A percentile compares a stretch with the other conserved stretches of the same genome.
phyloP scores from a whole-genome alignment of 176 grass and related monocot genomes.

The Lolium multiflorum region DNA sequence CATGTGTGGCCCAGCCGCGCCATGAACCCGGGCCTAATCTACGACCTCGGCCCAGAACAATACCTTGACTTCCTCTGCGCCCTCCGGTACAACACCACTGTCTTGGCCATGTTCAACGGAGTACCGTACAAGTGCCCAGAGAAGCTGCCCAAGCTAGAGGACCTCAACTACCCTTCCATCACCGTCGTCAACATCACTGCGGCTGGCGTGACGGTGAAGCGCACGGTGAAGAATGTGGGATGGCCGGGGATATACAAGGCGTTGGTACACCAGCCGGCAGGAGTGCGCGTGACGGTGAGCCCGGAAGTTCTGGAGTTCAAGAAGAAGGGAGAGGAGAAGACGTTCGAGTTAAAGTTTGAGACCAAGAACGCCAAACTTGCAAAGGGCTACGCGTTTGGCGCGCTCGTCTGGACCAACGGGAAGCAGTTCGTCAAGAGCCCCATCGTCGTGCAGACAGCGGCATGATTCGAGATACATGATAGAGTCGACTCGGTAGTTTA shows the following conservation, averaged over 20 bases:
- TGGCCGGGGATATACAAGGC: constrained; percentile 49
- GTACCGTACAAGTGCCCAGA: constrained; percentile 56
- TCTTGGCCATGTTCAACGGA: constrained; percentile 50
- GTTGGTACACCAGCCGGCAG: constrained; percentile 42
- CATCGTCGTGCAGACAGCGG: constrained; percentile 45
- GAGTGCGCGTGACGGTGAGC: constrained; percentile 50
- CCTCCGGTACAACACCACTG: constrained; percentile 57
- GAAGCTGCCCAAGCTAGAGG: constrained; percentile 17
- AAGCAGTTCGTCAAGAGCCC: constrained; percentile 60
- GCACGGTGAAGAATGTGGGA: constrained; percentile 76
- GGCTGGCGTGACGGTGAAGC: constrained; percentile 31
- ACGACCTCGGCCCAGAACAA: constrained; percentile 59
- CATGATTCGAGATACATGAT: background rate
- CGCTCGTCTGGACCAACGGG: constrained; percentile 68
- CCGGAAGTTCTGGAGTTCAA: constrained; percentile 44
- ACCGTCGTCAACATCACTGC: constrained; percentile 48
- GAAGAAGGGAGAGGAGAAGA: constrained; percentile 68
- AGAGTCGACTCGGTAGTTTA: no score
- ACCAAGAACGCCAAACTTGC: constrained; percentile 11
- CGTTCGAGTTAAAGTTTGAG: constrained; percentile 55
- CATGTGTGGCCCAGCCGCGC: constrained; percentile 60
- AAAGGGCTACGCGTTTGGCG: constrained; percentile 52
- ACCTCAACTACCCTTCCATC: constrained; percentile 91
- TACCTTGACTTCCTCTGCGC: constrained; percentile 82
- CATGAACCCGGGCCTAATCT: constrained; percentile 74